Evolutionary conservation across 768 basidiomycete species (phyloP).

Genomic region (Auricularia sp.): DNA sequence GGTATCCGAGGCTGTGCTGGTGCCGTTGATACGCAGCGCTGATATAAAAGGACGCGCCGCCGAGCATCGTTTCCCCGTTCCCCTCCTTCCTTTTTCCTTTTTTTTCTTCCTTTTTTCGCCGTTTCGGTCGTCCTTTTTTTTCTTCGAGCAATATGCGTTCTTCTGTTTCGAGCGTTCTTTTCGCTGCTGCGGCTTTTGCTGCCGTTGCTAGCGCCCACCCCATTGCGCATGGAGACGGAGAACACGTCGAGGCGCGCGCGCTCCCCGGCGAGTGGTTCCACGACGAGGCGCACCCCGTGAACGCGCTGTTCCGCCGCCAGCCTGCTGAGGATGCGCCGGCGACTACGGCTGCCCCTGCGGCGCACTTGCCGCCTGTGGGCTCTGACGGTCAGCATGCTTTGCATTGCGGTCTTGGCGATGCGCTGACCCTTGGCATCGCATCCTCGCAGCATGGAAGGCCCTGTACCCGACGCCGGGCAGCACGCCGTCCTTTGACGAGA

Average conservation of each 20-base stretch:
- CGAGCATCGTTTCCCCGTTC: neutral
- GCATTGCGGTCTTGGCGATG: neutral
- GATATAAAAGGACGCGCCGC: neutral
- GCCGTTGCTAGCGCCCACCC: constrained; percentile 9
- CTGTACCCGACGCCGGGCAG: constrained; percentile 38
- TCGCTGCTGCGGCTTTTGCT: neutral
- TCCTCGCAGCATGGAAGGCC: constrained; percentile 45
- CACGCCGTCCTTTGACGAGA: constrained; percentile 25
- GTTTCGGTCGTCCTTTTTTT: neutral
- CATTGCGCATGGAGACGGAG: constrained; percentile 13
- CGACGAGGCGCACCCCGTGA: constrained; percentile 43
- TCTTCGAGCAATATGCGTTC: neutral
- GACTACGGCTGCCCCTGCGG: neutral
- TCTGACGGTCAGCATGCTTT: neutral
- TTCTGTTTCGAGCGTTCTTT: neutral
- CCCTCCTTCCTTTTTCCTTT: neutral
- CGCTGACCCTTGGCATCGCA: neutral
- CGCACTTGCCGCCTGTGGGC: neutral
- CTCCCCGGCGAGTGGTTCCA: constrained; percentile 50
- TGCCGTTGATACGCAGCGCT: neutral
- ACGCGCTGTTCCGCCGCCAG: constrained; percentile 50
- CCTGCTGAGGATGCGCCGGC: constrained; percentile 36
- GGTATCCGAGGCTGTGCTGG: neutral
- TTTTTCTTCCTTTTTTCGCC: neutral
- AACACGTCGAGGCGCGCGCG: constrained; percentile 12